Conservation (phyloP, 2,329 filamentous ascomycete species). For the Colletotrichum scovillei region DNA sequence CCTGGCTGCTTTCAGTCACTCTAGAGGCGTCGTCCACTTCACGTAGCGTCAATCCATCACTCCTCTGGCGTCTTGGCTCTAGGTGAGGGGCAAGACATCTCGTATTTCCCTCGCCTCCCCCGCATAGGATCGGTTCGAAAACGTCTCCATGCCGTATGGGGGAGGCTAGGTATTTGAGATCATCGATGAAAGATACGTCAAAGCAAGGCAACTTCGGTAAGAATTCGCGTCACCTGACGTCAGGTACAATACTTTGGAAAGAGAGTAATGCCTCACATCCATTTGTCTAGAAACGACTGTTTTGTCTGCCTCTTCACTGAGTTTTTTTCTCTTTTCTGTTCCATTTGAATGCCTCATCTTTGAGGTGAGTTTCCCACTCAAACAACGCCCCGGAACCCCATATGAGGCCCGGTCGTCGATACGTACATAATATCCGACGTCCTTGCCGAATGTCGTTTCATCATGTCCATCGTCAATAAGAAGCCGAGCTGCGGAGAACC, state of each 20-base stretch:
- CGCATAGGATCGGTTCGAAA: not conserved
- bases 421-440: slow-evolving; percentile 26
- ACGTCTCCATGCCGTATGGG: not conserved
- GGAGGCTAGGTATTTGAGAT: not conserved
- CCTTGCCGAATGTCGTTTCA: slow-evolving; percentile 29
- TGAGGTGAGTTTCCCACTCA: slow-evolving; percentile 5
- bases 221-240: not conserved
- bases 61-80: slow-evolving; percentile 9
- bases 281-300: slow-evolving; percentile 21
- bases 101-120: not conserved
- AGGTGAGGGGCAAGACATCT: slow-evolving; percentile 3
- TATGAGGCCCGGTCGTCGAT: slow-evolving; percentile 10
- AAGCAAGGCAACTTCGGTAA: not conserved
- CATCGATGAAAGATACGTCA: not conserved
- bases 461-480: slow-evolving; percentile 33
- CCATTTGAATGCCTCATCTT: not conserved
- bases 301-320: slow-evolving; percentile 3
- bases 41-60: not conserved
- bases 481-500: slow-evolving; percentile 9
- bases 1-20: not conserved
- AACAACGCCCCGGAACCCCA: slow-evolving; percentile 7
- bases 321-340: slow-evolving; percentile 1
- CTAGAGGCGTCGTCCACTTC: not conserved
- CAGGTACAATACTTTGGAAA: not conserved
- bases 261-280: slow-evolving; percentile 11